These are phyloP conservation scores for Rhizoclosmatium globosum DNA, from an alignment of 192 early-diverging fungal genomes.

Conservation along the genomic window DNA sequence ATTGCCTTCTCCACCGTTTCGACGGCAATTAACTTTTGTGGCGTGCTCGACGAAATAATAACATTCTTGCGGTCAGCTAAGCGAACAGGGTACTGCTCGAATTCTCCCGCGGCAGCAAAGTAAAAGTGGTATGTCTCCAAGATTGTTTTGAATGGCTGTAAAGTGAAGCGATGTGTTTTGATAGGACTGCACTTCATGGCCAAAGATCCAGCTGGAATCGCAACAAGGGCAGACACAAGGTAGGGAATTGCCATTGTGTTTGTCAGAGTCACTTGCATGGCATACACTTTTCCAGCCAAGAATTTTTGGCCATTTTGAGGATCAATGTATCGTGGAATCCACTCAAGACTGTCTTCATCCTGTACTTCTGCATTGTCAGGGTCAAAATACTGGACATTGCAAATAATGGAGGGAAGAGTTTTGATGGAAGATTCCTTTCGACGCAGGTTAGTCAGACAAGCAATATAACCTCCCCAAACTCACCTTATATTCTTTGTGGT, in stretches of 20 bases:
- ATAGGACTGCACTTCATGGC: slow-evolving; percentile 19
- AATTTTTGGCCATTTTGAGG: slow-evolving; percentile 9
- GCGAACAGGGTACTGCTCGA: slow-evolving; percentile 25
- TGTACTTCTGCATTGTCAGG: slow-evolving; percentile 22
- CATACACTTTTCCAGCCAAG: slow-evolving; percentile 29
- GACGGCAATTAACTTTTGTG: slow-evolving; percentile 3
- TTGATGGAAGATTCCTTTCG: slow-evolving; percentile 23
- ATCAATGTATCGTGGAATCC: slow-evolving; percentile 31
- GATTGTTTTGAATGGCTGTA: slow-evolving; percentile 22
- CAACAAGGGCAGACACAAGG: slow-evolving; percentile 1
- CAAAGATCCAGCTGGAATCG: slow-evolving; percentile 21
- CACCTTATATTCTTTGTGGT: slow-evolving; percentile 37
- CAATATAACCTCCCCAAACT: not conserved
- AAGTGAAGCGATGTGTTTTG: slow-evolving; percentile 23
- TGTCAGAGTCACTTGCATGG: slow-evolving; percentile 28
- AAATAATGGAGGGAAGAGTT: slow-evolving; percentile 20
- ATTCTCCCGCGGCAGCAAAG: slow-evolving; percentile 18
- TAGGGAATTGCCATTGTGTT: slow-evolving; percentile 32
- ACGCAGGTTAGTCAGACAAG: not conserved
- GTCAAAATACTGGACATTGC: slow-evolving; percentile 21
- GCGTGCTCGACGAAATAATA: slow-evolving; percentile 10
- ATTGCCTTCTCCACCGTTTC: slow-evolving; percentile 29
- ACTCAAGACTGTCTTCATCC: slow-evolving; percentile 24
- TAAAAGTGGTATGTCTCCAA: slow-evolving; percentile 12
- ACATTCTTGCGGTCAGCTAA: slow-evolving; percentile 22